These are phyloP conservation scores for Dimocarpus longan DNA, from an alignment of 345 rosid species.

Conservation along the genomic window DNA sequence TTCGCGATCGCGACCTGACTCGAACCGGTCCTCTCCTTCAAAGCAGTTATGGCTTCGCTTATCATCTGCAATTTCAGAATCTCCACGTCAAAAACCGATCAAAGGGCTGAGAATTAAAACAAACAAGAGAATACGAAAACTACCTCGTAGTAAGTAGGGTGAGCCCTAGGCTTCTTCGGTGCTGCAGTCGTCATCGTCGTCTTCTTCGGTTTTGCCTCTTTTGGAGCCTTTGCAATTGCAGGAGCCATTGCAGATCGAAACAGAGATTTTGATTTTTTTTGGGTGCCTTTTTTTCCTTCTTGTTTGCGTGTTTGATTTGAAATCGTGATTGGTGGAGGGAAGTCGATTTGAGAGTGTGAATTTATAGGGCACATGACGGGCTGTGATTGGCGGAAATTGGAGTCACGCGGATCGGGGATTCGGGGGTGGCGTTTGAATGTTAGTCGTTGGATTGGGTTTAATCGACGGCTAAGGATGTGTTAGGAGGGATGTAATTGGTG, in stretches of 20 bases:
- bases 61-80: slow-evolving; percentile 42
- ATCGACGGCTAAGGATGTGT: slow-evolving; percentile 17
- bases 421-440: not conserved
- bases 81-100: slow-evolving; percentile 1
- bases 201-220: slow-evolving; percentile 18
- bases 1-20: slow-evolving; percentile 60
- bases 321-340: not conserved
- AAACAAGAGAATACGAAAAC: not conserved
- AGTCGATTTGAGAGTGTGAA: not conserved
- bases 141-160: slow-evolving; percentile 55
- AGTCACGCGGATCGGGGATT: slow-evolving; percentile 20
- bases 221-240: slow-evolving; percentile 2
- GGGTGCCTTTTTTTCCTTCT: too few species aligned
- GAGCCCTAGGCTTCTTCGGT: slow-evolving; percentile 27
- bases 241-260: slow-evolving; percentile 19
- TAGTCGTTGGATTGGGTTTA: slow-evolving; percentile 11
- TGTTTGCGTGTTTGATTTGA: not conserved
- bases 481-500: not conserved
- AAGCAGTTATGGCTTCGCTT: slow-evolving; percentile 40
- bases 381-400: slow-evolving; percentile 26
- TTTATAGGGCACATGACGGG: not conserved
- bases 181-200: not conserved
- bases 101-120: not conserved
- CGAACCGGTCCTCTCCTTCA: slow-evolving; percentile 61
- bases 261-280: not conserved